Base-by-base conservation (phyloP, 768 basidiomycete genomes). In the Crepidotus variabilis region DNA sequence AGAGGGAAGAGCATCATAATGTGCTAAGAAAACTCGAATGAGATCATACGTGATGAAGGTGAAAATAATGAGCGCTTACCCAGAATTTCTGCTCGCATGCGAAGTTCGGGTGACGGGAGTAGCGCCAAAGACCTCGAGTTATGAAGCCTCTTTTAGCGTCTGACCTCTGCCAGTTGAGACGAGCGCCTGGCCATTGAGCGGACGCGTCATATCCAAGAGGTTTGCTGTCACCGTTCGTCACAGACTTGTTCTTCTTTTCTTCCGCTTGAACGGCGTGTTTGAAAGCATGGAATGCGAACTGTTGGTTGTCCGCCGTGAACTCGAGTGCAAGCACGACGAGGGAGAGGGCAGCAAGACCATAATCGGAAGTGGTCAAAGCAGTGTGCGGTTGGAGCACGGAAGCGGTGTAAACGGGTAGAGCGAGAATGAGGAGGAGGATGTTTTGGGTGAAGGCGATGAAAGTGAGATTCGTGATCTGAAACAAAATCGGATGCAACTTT, bases 71-170 rank as follows among this genome's bases (percentile, higher is more conserved):
- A 56, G 4, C 14, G 74, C 83, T 43, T 60, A 90, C 88, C 88
- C 88, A 95, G 72, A 95, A 93, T 14, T 74, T 69, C 69, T 95
- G 94, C 69, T 98, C 96, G 68, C 90, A 94, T 1, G 87, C 73
- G 67, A 93, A 95, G 70, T 98, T 98, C 34, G 96, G 94, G 70
- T 98, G 96, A 14, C 96, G 77, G 2, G 83, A 85, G 78, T 86
- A 95, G 1, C 83, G 80, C 90, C 91, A 98, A 6, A 98, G 69
- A 2, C 95, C 95, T 18, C 80, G 77, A 0, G 93, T 92, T 22
- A 87, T 72, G 68, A 98, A 98, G 0, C 96, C 96, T 10, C 94
- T 78, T 58, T 85, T 74, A 0, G 78, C 81, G 69, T 92, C 89
- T 18, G 78, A 79, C 18, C 80, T 75, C 0, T 83, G 84, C 82